phyloP scores from a whole-genome alignment of 2,329 filamentous ascomycete genomes.

The Plectosphaerella cucumerina region DNA sequence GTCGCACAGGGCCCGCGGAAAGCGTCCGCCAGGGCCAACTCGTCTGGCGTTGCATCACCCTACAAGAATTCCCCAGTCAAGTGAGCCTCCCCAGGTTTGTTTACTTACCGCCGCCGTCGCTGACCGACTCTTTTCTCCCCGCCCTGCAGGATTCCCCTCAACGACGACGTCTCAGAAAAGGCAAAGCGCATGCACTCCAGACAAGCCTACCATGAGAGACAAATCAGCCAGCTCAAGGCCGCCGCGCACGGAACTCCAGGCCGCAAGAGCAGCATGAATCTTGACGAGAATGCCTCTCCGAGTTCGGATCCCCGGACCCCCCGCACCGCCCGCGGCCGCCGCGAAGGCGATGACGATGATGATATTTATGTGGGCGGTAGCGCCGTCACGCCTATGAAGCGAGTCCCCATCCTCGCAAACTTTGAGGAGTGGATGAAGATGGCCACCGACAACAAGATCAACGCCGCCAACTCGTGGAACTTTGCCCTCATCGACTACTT shows the following conservation, averaged over 20 bases:
- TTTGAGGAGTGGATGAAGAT: slow-evolving; percentile 99
- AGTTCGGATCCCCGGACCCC: slow-evolving; percentile 55
- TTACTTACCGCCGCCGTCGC: not conserved
- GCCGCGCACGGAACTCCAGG: slow-evolving; percentile 66
- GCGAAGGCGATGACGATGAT: slow-evolving; percentile 51
- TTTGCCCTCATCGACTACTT: slow-evolving; percentile 99
- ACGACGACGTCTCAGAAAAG: slow-evolving; percentile 92
- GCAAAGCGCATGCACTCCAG: slow-evolving; percentile 82
- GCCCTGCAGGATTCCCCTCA: slow-evolving; percentile 74
- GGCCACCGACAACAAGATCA: slow-evolving; percentile 99
- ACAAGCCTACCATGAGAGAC: slow-evolving; percentile 82
- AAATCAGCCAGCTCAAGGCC: slow-evolving; percentile 87
- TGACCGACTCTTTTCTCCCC: too few relatives aligned
- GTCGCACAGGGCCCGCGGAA: slow-evolving; percentile 51
- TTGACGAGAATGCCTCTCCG: slow-evolving; percentile 54
- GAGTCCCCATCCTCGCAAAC: slow-evolving; percentile 91
- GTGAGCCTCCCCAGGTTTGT: slow-evolving; percentile 31
- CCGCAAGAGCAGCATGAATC: slow-evolving; percentile 58
- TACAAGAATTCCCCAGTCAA: slow-evolving; percentile 55
- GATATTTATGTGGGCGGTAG: slow-evolving; percentile 65
- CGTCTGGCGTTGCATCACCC: slow-evolving; percentile 44
- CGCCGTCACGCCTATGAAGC: slow-evolving; percentile 91
- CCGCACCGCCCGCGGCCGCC: slow-evolving; percentile 27
- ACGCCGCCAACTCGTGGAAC: slow-evolving; percentile 97
- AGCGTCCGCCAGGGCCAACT: slow-evolving; percentile 41